A percentile compares a stretch with the other conserved stretches of the same genome.
Evolutionary conservation across 371 early-diverging fungal genomes (phyloP).

Genomic region (Dichotomocladium elegans): DNA sequence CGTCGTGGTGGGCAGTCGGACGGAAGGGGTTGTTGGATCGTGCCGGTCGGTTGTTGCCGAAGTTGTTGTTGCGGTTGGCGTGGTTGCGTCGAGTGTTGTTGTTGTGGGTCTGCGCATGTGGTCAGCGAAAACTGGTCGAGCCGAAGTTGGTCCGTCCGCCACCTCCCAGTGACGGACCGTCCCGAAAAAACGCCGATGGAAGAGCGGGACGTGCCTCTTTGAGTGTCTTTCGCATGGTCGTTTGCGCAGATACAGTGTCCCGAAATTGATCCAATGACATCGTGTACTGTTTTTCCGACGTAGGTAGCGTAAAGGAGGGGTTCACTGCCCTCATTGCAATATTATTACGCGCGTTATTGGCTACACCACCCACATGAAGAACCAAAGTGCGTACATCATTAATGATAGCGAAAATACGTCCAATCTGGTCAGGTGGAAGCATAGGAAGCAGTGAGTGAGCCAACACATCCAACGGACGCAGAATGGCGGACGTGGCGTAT

Average conservation of each 20-base stretch:
- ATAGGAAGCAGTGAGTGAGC: slow-evolving; percentile 2
- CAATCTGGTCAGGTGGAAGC: not conserved
- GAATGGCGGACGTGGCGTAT: slow-evolving; percentile 4
- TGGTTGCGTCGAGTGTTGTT: too few relatives aligned
- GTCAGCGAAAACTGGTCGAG: too few relatives aligned
- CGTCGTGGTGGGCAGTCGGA: too few relatives aligned
- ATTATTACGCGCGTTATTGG: slow-evolving; percentile 6
- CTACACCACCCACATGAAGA: not conserved
- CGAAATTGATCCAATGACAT: not conserved
- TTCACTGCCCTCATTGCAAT: slow-evolving; percentile 9
- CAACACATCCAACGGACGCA: slow-evolving; percentile 8
- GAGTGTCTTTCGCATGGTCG: not conserved
- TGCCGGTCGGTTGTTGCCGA: too few relatives aligned
- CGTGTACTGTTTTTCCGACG: not conserved
- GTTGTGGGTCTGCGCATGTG: too few relatives aligned
- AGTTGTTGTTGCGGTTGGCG: too few relatives aligned
- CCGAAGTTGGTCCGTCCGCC: too few relatives aligned
- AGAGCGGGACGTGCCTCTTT: not conserved
- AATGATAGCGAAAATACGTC: slow-evolving; percentile 1
- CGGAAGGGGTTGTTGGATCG: too few relatives aligned
- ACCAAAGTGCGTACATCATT: too few relatives aligned
- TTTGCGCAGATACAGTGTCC: not conserved
- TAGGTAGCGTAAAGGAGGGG: too few relatives aligned
- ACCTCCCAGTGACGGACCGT: too few relatives aligned
- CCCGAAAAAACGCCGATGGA: too few relatives aligned